Evolutionary conservation across 225 moss, liverwort and hornwort species (phyloP), one percentile per base, ranked within the genome.

Genomic region (Ulota crispa): DNA sequence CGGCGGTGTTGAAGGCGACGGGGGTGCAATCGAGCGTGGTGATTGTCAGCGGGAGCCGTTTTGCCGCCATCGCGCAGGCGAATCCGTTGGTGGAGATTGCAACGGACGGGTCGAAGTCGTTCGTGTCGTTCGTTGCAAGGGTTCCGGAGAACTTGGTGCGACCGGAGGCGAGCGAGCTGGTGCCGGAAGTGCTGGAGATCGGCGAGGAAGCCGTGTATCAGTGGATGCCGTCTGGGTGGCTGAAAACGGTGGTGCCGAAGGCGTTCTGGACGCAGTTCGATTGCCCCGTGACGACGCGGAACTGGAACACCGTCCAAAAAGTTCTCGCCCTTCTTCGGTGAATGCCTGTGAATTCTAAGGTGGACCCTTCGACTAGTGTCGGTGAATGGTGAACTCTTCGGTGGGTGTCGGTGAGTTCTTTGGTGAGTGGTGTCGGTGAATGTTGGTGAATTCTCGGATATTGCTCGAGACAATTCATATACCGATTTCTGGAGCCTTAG

Each of bases 261-360:
- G 26, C 85, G 39, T 88, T 88, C 80, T 88, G 85, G 88, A 83
- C 83, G 69, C 88, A 86, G 64, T 83, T 88, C 11, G 80, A 78
- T 36, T n/a, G 80, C 63, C 77, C 83, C 0, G 83, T 86, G 73
- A 88, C 88, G 30, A 78, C 88, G n/a, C 77, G 88, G 37, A 88
- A 88, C 86, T 88, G 88, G 85, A 88, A 86, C 78, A 88, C 88
- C 21, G 80, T 83, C 74, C 69, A 78, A 39, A 86, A 88, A 50
- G 77, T 88, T 34, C 73, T 83, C 23, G 74, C 77, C 18, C 83
- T 86, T 23, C 88, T 88, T 30, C 36, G 28, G 30, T 84, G 27
- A 13, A 9, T 28, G 3, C 15, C 27, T 0, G 0, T 23, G 68
- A 30, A 0, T 2, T 57, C 15, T 28, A 8, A 3, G 0, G 2